These are phyloP conservation scores for Dissoconium aciculare DNA, from an alignment of 2,329 filamentous ascomycete species.

Conservation along the genomic window DNA sequence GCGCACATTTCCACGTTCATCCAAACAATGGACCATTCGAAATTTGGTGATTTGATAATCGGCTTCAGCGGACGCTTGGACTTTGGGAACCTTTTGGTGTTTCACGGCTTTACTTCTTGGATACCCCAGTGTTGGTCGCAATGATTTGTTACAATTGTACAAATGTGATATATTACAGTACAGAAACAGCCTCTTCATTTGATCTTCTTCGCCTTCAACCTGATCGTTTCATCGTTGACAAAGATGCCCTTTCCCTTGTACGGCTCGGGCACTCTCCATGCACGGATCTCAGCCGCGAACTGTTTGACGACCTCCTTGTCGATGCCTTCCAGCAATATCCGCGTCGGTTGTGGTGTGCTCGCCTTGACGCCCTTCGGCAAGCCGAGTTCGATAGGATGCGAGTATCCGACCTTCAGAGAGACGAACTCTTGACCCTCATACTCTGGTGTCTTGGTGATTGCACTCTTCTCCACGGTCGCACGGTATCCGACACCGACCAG, in stretches of 20 bases:
- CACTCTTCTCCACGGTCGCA: conserved; percentile 66
- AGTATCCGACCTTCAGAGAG: conserved; percentile 88
- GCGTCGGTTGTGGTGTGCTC: conserved; percentile 76
- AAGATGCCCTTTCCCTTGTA: conserved; percentile 99
- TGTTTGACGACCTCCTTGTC: conserved; percentile 78
- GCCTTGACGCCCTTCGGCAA: conserved; percentile 73
- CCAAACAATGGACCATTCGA: too few relatives aligned
- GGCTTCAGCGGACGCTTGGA: too few relatives aligned
- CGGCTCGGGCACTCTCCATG: conserved; percentile 83
- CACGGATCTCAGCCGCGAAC: conserved; percentile 76
- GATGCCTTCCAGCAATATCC: conserved; percentile 75
- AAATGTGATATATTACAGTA: too few relatives aligned
- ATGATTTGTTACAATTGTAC: too few relatives aligned
- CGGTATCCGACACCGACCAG: conserved; percentile 93
- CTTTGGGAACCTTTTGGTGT: too few relatives aligned
- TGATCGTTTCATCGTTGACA: conserved; percentile 94
- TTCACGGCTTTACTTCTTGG: too few relatives aligned
- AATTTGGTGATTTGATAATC: too few relatives aligned
- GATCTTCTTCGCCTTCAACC: conserved; percentile 78
- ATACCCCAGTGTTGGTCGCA: neutral
- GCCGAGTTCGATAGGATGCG: conserved; percentile 81
- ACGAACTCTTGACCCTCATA: conserved; percentile 80
- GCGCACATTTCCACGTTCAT: too few relatives aligned
- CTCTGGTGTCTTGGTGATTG: conserved; percentile 48
- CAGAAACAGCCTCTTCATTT: conserved; percentile 31